phyloP scores from a whole-genome alignment of 2,329 filamentous ascomycete species.

The Nemania serpens region DNA sequence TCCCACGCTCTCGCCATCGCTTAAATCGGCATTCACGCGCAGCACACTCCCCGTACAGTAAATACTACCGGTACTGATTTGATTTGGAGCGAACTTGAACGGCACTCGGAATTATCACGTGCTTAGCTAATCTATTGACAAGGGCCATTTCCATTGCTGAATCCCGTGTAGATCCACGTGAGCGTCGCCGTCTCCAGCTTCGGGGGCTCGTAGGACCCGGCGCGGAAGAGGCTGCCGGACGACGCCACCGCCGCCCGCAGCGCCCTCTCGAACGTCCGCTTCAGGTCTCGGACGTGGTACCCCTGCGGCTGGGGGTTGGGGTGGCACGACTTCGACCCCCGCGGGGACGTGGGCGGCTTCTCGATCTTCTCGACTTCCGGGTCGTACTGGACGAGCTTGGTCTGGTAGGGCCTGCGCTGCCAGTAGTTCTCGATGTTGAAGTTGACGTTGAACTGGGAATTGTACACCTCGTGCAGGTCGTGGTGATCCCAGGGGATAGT shows the following conservation, averaged over 20 bases:
- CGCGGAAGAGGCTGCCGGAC: conserved; percentile 15
- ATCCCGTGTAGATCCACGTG: conserved; percentile 41
- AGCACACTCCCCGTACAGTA: too few species aligned
- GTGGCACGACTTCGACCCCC: conserved; percentile 34
- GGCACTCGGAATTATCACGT: not conserved
- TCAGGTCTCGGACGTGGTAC: conserved; percentile 39
- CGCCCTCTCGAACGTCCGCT: conserved; percentile 39
- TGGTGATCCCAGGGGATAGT: conserved; percentile 41
- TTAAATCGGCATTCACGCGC: too few species aligned
- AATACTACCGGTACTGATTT: too few species aligned
- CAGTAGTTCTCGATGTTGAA: conserved; percentile 50
- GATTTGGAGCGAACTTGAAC: too few species aligned
- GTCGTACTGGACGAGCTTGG: conserved; percentile 36
- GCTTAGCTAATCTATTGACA: not conserved
- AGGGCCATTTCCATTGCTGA: conserved; percentile 22
- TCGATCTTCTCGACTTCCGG: conserved; percentile 33
- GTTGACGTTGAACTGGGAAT: conserved; percentile 54
- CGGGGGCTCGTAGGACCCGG: conserved; percentile 32
- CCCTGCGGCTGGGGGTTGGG: conserved; percentile 38
- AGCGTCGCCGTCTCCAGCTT: conserved; percentile 40
- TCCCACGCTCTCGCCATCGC: too few species aligned
- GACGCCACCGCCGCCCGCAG: conserved; percentile 30
- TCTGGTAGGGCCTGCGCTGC: conserved; percentile 48
- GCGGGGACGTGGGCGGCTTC: conserved; percentile 18
- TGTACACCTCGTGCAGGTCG: conserved; percentile 51